Percentiles rank a stretch among this genome's conserved stretches.
Conservation (phyloP, 129 eudicot genomes). For the Mikania micrantha region DNA sequence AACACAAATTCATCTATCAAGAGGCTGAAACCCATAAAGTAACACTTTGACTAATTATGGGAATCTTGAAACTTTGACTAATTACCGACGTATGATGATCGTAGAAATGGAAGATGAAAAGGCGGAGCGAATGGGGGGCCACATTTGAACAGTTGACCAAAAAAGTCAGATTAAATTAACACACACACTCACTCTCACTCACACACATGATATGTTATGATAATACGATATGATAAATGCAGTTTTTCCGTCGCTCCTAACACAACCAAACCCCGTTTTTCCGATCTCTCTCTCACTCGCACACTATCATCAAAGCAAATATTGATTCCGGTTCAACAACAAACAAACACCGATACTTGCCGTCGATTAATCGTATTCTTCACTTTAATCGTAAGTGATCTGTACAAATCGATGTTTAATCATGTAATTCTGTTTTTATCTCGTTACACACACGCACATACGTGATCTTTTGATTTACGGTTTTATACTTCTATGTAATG, state of each 20-base stretch:
- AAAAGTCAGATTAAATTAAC: not conserved
- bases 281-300: constrained; percentile 4
- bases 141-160: no score
- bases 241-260: constrained; percentile 13
- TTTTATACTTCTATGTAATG: no score
- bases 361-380: constrained; percentile 6
- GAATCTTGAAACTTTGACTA: not conserved
- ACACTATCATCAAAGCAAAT: constrained; percentile 10
- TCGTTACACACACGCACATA: not conserved
- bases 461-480: not conserved
- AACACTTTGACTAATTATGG: not conserved
- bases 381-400: not conserved
- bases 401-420: not conserved
- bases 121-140: constrained; percentile 23
- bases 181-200: no score
- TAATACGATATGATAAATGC: not conserved
- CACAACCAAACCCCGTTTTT: constrained; percentile 18
- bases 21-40: no score
- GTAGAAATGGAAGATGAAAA: constrained; percentile 7
- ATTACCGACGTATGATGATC: not conserved
- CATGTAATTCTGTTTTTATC: not conserved
- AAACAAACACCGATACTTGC: constrained; percentile 3
- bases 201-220: constrained; percentile 6
- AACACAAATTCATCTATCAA: no score
- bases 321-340: constrained; percentile 10